Evolutionary conservation across 805 yeast genomes (phyloP).

Genomic region (Saturnispora silvae): DNA sequence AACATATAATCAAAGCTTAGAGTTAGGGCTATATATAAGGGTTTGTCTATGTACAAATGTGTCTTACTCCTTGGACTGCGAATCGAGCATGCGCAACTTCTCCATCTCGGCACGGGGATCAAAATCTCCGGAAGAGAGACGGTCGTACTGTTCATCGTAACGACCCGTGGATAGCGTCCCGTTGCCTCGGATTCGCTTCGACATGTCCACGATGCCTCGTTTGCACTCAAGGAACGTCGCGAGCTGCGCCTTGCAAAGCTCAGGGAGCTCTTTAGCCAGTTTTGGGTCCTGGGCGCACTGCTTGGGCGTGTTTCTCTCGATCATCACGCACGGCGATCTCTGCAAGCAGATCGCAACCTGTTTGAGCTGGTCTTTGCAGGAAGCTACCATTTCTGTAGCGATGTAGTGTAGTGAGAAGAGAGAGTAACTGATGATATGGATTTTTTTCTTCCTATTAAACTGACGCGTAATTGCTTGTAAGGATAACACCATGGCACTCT

Average conservation of each 20-base stretch:
- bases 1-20: too few species aligned
- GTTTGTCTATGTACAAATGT: too few species aligned
- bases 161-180: constrained; percentile 90
- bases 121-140: constrained; percentile 69
- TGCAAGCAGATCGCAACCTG: constrained; percentile 96
- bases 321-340: constrained; percentile 90
- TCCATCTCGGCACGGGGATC: constrained; percentile 72
- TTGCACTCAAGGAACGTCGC: constrained; percentile 83
- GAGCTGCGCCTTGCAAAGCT: constrained; percentile 75
- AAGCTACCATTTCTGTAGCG: constrained; percentile 42
- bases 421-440: too few species aligned
- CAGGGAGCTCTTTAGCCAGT: constrained; percentile 68
- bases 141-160: constrained; percentile 78
- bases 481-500: constrained; percentile 39
- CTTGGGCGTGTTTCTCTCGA: constrained; percentile 82
- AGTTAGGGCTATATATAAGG: too few species aligned
- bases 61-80: constrained; percentile 20
- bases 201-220: constrained; percentile 82
- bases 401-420: too few species aligned
- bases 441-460: too few species aligned
- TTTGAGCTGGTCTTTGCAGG: constrained; percentile 88
- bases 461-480: constrained; percentile 4
- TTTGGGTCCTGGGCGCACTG: constrained; percentile 78
- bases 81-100: constrained; percentile 54
- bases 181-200: constrained; percentile 85